Percentiles rank a stretch among this genome's conserved stretches.
Evolutionary conservation across 179 eudicot genomes (phyloP).

Genomic region (Camellia oleifera): DNA sequence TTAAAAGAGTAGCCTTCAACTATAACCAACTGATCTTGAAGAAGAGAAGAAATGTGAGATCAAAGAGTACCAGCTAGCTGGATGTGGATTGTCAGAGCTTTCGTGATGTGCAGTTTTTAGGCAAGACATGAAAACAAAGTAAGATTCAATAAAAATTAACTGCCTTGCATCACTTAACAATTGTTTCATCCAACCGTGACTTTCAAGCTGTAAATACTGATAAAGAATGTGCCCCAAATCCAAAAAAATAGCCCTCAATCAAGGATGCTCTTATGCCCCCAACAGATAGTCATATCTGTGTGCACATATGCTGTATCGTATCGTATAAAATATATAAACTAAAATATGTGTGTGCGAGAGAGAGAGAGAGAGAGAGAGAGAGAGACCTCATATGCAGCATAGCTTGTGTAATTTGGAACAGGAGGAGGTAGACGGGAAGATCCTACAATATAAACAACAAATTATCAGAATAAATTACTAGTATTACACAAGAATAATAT

Average conservation of each 20-base stretch:
- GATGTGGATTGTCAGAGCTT: neutral
- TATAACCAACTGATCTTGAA: neutral
- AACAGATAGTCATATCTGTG: neutral
- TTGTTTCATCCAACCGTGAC: neutral
- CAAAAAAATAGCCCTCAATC: neutral
- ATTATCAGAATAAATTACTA: neutral
- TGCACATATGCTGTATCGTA: neutral
- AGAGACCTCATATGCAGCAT: constrained; percentile 26
- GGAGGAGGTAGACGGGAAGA: constrained; percentile 15
- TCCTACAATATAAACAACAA: constrained; percentile 13
- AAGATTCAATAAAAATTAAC: neutral
- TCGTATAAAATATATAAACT: neutral
- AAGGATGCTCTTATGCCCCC: neutral
- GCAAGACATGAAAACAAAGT: neutral
- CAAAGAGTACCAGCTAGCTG: neutral
- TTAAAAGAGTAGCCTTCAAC: neutral
- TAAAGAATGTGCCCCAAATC: neutral
- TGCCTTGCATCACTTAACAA: neutral
- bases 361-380: constrained; percentile 14
- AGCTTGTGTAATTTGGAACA: constrained; percentile 14
- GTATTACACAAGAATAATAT: neutral
- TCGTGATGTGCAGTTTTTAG: neutral
- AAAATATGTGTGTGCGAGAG: neutral
- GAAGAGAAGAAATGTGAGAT: neutral
- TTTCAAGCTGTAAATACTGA: neutral